These are phyloP conservation scores for Coemansia sp. DNA, from an alignment of 192 early-diverging fungal species.

Conservation along the genomic window DNA sequence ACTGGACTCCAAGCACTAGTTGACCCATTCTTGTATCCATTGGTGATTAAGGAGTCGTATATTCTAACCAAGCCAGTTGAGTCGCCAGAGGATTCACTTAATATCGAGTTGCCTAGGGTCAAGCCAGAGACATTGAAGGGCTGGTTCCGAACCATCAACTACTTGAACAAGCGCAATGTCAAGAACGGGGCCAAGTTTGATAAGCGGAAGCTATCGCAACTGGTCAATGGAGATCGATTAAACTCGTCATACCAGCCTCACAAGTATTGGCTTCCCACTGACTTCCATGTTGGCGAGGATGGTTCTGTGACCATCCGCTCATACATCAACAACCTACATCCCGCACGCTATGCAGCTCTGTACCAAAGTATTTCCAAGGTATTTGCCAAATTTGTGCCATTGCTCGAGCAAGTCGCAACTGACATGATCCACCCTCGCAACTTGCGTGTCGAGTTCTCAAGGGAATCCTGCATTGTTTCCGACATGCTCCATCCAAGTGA, in stretches of 20 bases:
- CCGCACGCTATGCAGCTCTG: constrained; percentile 29
- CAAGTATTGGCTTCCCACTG: constrained; percentile 59
- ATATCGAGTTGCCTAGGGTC: background rate
- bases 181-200: background rate
- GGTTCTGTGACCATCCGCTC: constrained; percentile 47
- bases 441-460: background rate
- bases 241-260: background rate
- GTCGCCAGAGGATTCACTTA: background rate
- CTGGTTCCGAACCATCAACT: background rate
- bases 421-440: constrained; percentile 5
- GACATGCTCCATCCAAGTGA: background rate
- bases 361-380: constrained; percentile 48
- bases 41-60: background rate
- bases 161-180: background rate
- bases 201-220: constrained; percentile 4
- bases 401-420: constrained; percentile 57
- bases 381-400: constrained; percentile 53
- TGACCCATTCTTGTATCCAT: background rate
- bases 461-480: background rate
- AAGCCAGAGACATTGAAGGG: background rate
- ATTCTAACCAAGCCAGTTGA: background rate
- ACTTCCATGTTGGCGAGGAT: constrained; percentile 45
- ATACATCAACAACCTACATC: constrained; percentile 72
- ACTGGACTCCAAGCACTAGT: background rate
- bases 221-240: background rate